Percentiles rank a stretch among this genome's conserved stretches.
Evolutionary conservation across 2,329 filamentous ascomycete genomes (phyloP).

Genomic region (Leptoxyphium fumago): DNA sequence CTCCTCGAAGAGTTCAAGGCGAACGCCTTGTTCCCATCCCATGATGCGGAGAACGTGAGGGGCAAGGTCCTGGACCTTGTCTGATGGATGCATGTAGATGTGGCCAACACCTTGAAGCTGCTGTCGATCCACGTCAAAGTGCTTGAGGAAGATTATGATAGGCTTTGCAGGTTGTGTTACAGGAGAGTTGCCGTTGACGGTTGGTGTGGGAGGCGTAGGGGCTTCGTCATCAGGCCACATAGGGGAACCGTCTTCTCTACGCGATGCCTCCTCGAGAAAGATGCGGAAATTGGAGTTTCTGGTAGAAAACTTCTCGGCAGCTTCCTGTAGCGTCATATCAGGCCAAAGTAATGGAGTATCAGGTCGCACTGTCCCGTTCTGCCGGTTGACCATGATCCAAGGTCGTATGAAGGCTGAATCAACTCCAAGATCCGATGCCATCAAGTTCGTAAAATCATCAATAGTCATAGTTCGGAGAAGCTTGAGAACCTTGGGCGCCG

Average conservation of each 20-base stretch:
- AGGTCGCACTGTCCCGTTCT: conserved; percentile 90
- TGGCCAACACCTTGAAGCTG: conserved; percentile 63
- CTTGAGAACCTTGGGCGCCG: conserved; percentile 58
- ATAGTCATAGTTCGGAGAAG: conserved; percentile 63
- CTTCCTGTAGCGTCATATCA: conserved; percentile 53
- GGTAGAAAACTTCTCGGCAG: conserved; percentile 51
- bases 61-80: conserved; percentile 74
- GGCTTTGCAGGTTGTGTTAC: conserved; percentile 28
- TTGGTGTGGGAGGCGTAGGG: conserved; percentile 29
- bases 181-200: conserved; percentile 27
- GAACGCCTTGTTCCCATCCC: conserved; percentile 62
- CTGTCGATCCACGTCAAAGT: conserved; percentile 71
- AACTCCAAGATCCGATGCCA: conserved; percentile 55
- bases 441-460: conserved; percentile 53
- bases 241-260: conserved; percentile 53
- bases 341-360: conserved; percentile 73
- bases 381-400: conserved; percentile 96
- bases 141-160: conserved; percentile 82
- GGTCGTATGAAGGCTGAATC: conserved; percentile 60
- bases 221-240: conserved; percentile 54
- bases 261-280: conserved; percentile 69
- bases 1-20: conserved; percentile 75
- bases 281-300: conserved; percentile 56
- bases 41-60: conserved; percentile 67
- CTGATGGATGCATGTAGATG: conserved; percentile 73